Percentiles rank a stretch among this genome's conserved stretches.
Conservation (phyloP, 129 eudicot species). For the Flaveria brownii region DNA sequence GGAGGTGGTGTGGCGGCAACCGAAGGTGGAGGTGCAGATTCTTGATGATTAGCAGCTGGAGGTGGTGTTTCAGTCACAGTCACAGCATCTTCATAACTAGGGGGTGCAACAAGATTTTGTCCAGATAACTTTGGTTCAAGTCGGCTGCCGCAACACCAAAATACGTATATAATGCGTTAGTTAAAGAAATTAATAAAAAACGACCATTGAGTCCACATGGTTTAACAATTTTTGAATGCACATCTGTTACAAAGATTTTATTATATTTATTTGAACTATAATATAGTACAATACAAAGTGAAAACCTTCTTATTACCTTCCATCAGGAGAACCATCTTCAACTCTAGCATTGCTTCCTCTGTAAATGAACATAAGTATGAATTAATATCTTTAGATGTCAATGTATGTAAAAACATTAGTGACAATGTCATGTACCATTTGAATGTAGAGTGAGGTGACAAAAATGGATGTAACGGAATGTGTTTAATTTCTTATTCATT, state of each 20-base stretch:
- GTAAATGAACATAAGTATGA: conserved; percentile 12
- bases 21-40: conserved; percentile 17
- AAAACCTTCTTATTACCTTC: conserved; percentile 53
- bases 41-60: conserved; percentile 41
- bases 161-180: neutral
- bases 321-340: conserved; percentile 80
- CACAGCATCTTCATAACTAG: conserved; percentile 82
- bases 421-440: neutral
- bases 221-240: neutral
- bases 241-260: neutral
- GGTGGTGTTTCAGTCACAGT: conserved; percentile 46
- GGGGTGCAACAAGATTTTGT: conserved; percentile 67
- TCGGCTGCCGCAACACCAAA: conserved; percentile 36
- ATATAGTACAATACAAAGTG: neutral
- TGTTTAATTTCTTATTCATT: neutral
- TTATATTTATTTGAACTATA: neutral
- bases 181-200: neutral
- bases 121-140: conserved; percentile 64
- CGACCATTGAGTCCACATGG: neutral
- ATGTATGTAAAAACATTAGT: neutral
- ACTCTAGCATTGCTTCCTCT: conserved; percentile 74
- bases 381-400: conserved; percentile 7
- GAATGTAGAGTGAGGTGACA: neutral
- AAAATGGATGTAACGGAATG: neutral
- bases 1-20: conserved; percentile 23